Evolutionary conservation across 106 monocot species (phyloP), one percentile per base, ranked within the genome.

Genomic region (Xerophyta viscosa): DNA sequence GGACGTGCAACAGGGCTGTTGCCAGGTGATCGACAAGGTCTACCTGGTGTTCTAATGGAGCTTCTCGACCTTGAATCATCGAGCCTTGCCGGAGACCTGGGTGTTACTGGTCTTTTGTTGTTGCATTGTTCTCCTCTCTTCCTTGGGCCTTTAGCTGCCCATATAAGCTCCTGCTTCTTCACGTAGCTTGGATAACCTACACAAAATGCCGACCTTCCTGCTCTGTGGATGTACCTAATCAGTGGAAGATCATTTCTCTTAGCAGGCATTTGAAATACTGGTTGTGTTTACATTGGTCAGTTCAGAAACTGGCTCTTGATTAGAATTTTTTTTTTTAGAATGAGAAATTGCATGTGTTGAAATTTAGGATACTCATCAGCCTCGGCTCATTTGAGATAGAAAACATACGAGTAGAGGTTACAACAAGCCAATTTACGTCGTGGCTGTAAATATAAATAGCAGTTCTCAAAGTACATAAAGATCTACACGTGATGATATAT

Each of bases 61-160:
- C 47, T 47, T 47, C 47, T 47, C 21, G 47, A 2, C 9, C 47
- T 47, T 6, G 47, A 47, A 9, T 9, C 21, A 21, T 47, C 10
- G 20, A 23, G 21, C 19, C n/a, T 20, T 20, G 47, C 10, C n/a
- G 47, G 47, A 20, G 47, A 21, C 21, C 47, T 21, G 6, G 47
- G 47, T 20, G 21, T 47, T 23, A 20, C 20, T 23, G 47, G 2
- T 3, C 47, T 47, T 21, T 10, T 48, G 6, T 26, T 33, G 20
- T 31, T 33, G 17, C 18, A 0, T 25, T 20, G 33, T 24, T 48
- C 61, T 2, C 18, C 48, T 13, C 31, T 47, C 33, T 29, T 49
- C 22, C 61, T 48, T 19, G 61, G 61, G 8, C 61, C 61, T 33
- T 48, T 61, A 20, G 47, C 61, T 1, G 61, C 61, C 61, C 61